Base-by-base conservation (phyloP, 2,329 filamentous ascomycete genomes). In the Xylariaceae sp. region DNA sequence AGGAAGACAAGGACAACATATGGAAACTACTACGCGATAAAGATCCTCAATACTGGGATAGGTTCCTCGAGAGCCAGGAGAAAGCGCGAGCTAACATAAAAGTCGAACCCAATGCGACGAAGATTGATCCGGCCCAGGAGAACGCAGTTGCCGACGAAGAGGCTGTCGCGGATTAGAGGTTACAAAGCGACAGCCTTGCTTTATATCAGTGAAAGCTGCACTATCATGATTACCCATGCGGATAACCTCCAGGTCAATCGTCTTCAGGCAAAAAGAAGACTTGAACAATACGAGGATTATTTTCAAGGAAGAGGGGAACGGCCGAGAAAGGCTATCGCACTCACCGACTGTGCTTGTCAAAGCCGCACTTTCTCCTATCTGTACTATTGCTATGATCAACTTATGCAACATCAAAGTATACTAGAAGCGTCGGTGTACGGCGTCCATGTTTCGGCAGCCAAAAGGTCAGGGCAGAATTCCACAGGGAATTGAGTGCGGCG, bases 31-130 rank as follows among this genome's bases (percentile, higher is more conserved):
- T 87, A 62, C 78, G 84, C 16, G 84, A 83, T 4, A 80, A 82
- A 24, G 90, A 92, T 62, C 85, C 87, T 0, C 83, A 86, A 60
- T 81, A 89, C 70, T 85, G 90, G 82, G 81, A 82, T 46, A 74
- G 75, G 6, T 85, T 92, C 67, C 79, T 82, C 21, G 84, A 88
- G 72, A 78, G 81, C 33, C 85, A 87, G 73, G 76, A 83, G 66
- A 85, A 85, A 73, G 82, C 83, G 5, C 75, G 79, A 54, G 81
- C 79, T 9, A 86, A 86, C 64, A 78, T 82, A 17, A 75, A 73
- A 48, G 64, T 74, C 36, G 64, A 62, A 6, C 56, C 65, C 24
- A 64, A 57, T 31, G 63, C 50, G 3, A 16, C 53, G 6, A 67
- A 64, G 54, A 44, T 53, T n/a, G 53, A 60, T 66, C 23, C 68